phyloP scores from a whole-genome alignment of 352 stramenopile genomes.

The Phytopythium cucurbitacearum region DNA sequence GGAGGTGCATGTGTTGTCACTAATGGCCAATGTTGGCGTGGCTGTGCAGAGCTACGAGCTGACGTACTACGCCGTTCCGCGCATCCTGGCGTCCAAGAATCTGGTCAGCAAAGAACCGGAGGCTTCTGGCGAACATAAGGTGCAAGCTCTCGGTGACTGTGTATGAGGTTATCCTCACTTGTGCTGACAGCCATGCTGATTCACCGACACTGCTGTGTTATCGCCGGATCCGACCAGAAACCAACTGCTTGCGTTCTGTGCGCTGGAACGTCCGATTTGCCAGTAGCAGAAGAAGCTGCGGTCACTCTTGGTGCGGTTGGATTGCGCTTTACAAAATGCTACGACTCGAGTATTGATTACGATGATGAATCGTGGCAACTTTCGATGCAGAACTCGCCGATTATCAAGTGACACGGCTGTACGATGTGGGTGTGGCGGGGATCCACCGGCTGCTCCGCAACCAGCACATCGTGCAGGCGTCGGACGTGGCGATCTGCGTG shows the following conservation, averaged over 20 bases:
- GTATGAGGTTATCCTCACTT: not conserved
- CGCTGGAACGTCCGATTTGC: constrained; percentile 95
- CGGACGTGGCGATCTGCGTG: constrained; percentile 93
- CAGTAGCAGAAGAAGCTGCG: constrained; percentile 95
- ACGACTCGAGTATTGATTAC: not conserved
- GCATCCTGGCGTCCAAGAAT: constrained; percentile 61
- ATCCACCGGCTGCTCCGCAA: constrained; percentile 91
- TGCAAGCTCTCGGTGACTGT: not conserved
- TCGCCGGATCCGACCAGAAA: constrained; percentile 3
- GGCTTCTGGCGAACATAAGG: not conserved
- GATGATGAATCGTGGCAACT: not conserved
- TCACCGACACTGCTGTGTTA: constrained; percentile 6
- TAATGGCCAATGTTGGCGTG: not conserved
- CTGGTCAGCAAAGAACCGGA: constrained; percentile 5
- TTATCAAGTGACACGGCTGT: constrained; percentile 79
- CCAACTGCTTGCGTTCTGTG: constrained; percentile 83
- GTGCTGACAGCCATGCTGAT: too few relatives aligned
- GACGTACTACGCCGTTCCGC: constrained; percentile 62
- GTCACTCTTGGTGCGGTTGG: constrained; percentile 74
- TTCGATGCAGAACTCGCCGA: constrained; percentile 76
- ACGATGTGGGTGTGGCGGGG: constrained; percentile 93
- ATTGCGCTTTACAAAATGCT: not conserved
- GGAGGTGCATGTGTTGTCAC: not conserved
- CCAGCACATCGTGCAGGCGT: constrained; percentile 77
- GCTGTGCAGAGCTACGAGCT: constrained; percentile 15